Percentiles rank a stretch among this genome's conserved stretches.
Conservation (phyloP, 129 eudicot species). For the Helianthus annuus region HanXRQr2.0-SUNRISE NC_035449.2:90096961-90097460, state of each 20-base stretch:
- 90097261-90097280: neutral
- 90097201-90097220: conserved; percentile 2
- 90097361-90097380: conserved; percentile 86
- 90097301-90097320: neutral
- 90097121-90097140: neutral
- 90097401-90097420: conserved; percentile 79
- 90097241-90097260: neutral
- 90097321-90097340: conserved; percentile 1
- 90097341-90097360: conserved; percentile 77
- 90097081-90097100: neutral
- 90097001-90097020: neutral
- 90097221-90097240: neutral
- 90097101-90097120: neutral
- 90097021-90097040: neutral
- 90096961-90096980: too few relatives aligned
- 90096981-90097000: too few relatives aligned
- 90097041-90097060: neutral
- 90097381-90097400: conserved; percentile 90
- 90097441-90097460: conserved; percentile 88
- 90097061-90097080: neutral
- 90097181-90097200: neutral
- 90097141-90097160: neutral
- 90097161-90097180: neutral
- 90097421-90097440: conserved; percentile 99
- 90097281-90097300: neutral